Base-by-base conservation (phyloP, 2,329 filamentous ascomycete genomes). In the Fonsecaea pedrosoi region DNA sequence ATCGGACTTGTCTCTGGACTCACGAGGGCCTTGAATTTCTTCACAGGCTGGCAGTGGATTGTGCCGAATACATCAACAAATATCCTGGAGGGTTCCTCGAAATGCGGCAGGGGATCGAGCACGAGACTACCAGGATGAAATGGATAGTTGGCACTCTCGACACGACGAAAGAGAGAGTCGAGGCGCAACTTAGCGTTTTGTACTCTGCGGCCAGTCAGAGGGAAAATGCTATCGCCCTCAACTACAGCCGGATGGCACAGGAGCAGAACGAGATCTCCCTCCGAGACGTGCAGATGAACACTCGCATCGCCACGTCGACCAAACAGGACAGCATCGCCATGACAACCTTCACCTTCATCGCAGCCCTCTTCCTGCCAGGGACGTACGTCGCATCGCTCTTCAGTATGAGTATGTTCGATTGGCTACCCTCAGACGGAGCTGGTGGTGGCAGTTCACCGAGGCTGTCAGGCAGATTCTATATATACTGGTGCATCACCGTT, bases 391-490 rank as follows among this genome's bases (percentile, higher is more conserved):
- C 58, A 3, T 60, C 58, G 7, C 25, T 60, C 1, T 60, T 60
- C 58, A 60, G 58, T 8, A 60, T 50, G 13, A 32, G 42, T 30
- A 60, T 60, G 58, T 60, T 60, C 58, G 21, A 60, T 3, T 60
- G 58, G 58, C 18, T 60, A 18, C 40, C 58, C n/a, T 50, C 45
- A 9, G 21, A 50, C 1, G 45, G 40, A 13, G 13, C 12, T 18
- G 40, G 40, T 18, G 8, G 40, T 8, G 40, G 38, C 10, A 8
- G 40, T n/a, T 6, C 40, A 18, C 40, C 40, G 8, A 42, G 40
- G 15, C 15, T 42, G 4, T 42, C 45, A 12, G 45, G 18, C 18
- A 25, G 21, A 2, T 50, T 21, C 45, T 50, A 50, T 21, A 25
- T 25, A 3, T 50, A 50, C 18, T 50, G 45, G 45, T 50, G 45